Conservation (phyloP, 2,329 filamentous ascomycete species). For the Sporothrix sp. region DNA sequence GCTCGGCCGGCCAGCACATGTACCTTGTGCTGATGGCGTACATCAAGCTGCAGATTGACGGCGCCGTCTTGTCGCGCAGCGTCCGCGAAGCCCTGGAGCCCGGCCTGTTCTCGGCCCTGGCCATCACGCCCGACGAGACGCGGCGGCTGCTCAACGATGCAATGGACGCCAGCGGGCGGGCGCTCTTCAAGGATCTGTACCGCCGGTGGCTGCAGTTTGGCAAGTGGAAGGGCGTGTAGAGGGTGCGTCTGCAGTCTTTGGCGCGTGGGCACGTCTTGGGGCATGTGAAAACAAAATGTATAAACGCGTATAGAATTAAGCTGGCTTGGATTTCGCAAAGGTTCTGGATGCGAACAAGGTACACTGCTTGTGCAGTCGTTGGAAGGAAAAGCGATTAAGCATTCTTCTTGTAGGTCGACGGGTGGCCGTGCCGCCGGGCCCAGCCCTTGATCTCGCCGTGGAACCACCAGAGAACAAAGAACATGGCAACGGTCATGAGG, state of each 20-base stretch:
- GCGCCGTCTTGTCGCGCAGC: slow-evolving; percentile 33
- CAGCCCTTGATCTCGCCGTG: slow-evolving; percentile 49
- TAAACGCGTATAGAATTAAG: too few species aligned
- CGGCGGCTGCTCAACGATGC: slow-evolving; percentile 49
- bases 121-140: slow-evolving; percentile 45
- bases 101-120: slow-evolving; percentile 49
- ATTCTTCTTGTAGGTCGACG: slow-evolving; percentile 36
- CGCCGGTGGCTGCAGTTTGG: slow-evolving; percentile 52
- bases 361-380: too few species aligned
- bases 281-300: too few species aligned
- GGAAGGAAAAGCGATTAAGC: not conserved
- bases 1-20: slow-evolving; percentile 52
- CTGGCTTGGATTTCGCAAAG: too few species aligned
- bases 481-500: slow-evolving; percentile 45
- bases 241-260: too few species aligned
- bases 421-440: slow-evolving; percentile 49
- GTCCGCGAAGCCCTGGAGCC: slow-evolving; percentile 48
- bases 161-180: slow-evolving; percentile 49
- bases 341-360: too few species aligned
- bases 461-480: slow-evolving; percentile 47
- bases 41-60: slow-evolving; percentile 50
- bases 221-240: slow-evolving; percentile 51
- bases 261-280: too few species aligned
- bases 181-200: slow-evolving; percentile 48
- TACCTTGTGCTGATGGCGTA: slow-evolving; percentile 50